phyloP scores from a whole-genome alignment of 2,329 filamentous ascomycete genomes.

The Aspergillus sp. region DNA sequence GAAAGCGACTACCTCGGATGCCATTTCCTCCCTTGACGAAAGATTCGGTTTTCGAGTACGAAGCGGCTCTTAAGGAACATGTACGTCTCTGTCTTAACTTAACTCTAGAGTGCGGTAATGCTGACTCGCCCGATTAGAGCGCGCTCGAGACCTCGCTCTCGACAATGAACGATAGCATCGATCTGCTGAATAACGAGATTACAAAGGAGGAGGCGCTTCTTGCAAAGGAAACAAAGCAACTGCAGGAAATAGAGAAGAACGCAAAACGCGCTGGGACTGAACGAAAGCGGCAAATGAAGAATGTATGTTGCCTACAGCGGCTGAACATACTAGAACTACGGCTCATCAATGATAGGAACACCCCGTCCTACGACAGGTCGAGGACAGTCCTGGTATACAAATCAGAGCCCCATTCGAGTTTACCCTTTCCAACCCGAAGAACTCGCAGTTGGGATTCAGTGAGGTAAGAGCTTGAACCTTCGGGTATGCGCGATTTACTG shows the following conservation, averaged over 20 bases:
- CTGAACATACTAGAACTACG: neutral
- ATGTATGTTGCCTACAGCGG: constrained; percentile 27
- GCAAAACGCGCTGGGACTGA: constrained; percentile 41
- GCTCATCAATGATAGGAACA: constrained; percentile 38
- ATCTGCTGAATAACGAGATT: constrained; percentile 43
- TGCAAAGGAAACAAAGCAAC: constrained; percentile 39
- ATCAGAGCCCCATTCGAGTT: constrained; percentile 26
- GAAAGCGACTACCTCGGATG: constrained; percentile 45
- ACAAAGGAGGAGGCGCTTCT: constrained; percentile 43
- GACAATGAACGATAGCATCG: constrained; percentile 39
- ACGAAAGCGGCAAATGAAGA: constrained; percentile 42
- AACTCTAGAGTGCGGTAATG: neutral
- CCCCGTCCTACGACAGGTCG: constrained; percentile 38
- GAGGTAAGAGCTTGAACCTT: constrained; percentile 27
- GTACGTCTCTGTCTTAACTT: constrained; percentile 25
- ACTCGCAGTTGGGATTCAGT: constrained; percentile 29
- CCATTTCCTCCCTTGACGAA: constrained; percentile 46
- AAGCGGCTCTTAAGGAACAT: constrained; percentile 44
- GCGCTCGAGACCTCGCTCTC: constrained; percentile 40
- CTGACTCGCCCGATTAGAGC: constrained; percentile 27
- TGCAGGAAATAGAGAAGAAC: constrained; percentile 45
- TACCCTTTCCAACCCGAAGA: constrained; percentile 25
- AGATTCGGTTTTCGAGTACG: constrained; percentile 45
- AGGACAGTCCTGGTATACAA: constrained; percentile 19
- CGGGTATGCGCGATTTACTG: neutral